A percentile compares a stretch with the other conserved stretches of the same genome.
Conservation (phyloP, 495 filamentous ascomycete species). For the Physcia stellaris region DNA sequence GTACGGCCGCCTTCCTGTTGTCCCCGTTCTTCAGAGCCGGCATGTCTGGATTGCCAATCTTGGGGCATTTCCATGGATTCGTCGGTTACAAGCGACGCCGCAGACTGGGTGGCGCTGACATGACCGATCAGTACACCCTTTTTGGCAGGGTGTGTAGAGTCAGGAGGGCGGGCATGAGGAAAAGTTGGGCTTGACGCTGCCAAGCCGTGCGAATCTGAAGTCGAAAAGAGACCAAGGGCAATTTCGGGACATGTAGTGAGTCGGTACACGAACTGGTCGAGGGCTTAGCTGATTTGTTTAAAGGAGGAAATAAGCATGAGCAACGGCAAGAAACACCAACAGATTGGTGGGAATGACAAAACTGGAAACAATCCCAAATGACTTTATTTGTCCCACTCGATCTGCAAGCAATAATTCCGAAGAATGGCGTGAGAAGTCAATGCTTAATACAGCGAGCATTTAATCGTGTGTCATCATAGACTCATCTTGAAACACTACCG, state of each 20-base stretch:
- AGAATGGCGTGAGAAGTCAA: too few relatives aligned
- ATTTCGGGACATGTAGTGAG: slow-evolving; percentile 67
- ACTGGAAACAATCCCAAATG: too few relatives aligned
- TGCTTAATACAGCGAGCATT: too few relatives aligned
- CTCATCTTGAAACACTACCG: too few relatives aligned
- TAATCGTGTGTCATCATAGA: too few relatives aligned
- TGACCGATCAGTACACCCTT: slow-evolving; percentile 64
- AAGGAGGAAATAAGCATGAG: too few relatives aligned
- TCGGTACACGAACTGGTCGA: slow-evolving; percentile 61
- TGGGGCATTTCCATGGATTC: slow-evolving; percentile 58
- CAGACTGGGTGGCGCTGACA: slow-evolving; percentile 60
- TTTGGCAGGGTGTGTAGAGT: slow-evolving; percentile 34
- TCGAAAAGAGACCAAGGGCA: slow-evolving; percentile 64
- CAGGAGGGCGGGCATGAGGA: slow-evolving; percentile 29
- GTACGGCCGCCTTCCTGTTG: slow-evolving; percentile 64
- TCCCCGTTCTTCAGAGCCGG: slow-evolving; percentile 22
- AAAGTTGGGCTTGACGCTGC: slow-evolving; percentile 29
- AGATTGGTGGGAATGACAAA: too few relatives aligned
- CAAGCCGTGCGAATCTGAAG: slow-evolving; percentile 32
- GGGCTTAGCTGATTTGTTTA: not conserved
- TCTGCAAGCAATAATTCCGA: not conserved
- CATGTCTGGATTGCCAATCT: slow-evolving; percentile 38
- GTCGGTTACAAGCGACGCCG: slow-evolving; percentile 51
- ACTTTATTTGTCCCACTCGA: not conserved
- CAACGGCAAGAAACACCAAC: too few relatives aligned